Percentiles rank a stretch among this genome's conserved stretches.
phyloP scores from a whole-genome alignment of 768 basidiomycete species.

The Tylopilus cervinicoccineus region DNA sequence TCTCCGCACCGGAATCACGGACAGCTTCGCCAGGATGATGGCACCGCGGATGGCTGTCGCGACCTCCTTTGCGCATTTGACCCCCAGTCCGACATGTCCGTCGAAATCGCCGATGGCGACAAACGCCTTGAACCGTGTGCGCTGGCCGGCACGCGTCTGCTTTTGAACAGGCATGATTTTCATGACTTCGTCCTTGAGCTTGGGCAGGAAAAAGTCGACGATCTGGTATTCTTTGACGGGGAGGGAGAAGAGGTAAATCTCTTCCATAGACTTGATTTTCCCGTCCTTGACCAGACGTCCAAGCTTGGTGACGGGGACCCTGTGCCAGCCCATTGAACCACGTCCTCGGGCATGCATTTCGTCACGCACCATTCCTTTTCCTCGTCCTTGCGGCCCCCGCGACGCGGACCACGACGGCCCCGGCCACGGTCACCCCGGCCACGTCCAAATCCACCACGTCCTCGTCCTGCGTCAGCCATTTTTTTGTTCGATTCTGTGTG shows the following conservation, averaged over 20 bases:
- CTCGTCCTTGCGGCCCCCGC: slow-evolving; percentile 98
- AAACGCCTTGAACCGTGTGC: slow-evolving; percentile 99
- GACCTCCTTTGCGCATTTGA: slow-evolving; percentile 99
- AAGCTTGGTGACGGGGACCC: slow-evolving; percentile 98
- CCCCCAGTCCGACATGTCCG: slow-evolving; percentile 98
- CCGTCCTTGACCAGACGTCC: slow-evolving; percentile 99
- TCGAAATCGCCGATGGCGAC: slow-evolving; percentile 99
- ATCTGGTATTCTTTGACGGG: slow-evolving; percentile 99
- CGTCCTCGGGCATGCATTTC: neutral
- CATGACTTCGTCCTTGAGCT: slow-evolving; percentile 99
- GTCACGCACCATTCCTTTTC: slow-evolving; percentile 94
- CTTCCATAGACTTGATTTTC: slow-evolving; percentile 99
- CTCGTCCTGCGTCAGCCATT: slow-evolving; percentile 91
- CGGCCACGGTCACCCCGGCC: slow-evolving; percentile 69
- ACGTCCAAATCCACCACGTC: slow-evolving; percentile 88
- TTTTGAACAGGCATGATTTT: slow-evolving; percentile 99
- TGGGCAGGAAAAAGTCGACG: slow-evolving; percentile 98
- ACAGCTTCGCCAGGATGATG: slow-evolving; percentile 97
- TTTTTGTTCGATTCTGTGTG: slow-evolving; percentile 26
- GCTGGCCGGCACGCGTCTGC: slow-evolving; percentile 99
- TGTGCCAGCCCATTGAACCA: slow-evolving; percentile 29
- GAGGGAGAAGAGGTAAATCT: slow-evolving; percentile 99
- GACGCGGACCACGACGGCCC: slow-evolving; percentile 77
- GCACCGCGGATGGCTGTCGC: slow-evolving; percentile 99
- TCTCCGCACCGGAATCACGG: slow-evolving; percentile 95